Conservation (phyloP, 2,329 filamentous ascomycete genomes). For the Penicillium occitanis region DNA sequence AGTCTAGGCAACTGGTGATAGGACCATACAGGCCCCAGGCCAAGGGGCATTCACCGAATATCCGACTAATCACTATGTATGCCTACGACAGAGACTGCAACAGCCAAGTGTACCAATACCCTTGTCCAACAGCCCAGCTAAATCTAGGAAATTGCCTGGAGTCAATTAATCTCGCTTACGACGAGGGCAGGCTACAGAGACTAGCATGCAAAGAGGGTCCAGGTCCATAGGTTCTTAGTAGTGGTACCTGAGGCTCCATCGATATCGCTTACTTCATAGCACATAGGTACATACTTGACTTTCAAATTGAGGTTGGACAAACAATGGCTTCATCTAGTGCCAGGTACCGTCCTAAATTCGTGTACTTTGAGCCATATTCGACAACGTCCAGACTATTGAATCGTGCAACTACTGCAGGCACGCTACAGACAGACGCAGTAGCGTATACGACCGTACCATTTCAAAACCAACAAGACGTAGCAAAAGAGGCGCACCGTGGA, state of each 20-base stretch:
- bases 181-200: not conserved
- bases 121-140: not conserved
- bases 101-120: not conserved
- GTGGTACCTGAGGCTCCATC: not conserved
- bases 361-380: not conserved
- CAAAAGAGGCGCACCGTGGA: not conserved
- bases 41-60: conserved; percentile 5
- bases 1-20: not conserved
- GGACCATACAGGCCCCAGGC: not conserved
- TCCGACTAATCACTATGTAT: not conserved
- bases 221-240: not conserved
- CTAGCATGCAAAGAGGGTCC: conserved; percentile 6
- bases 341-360: not conserved
- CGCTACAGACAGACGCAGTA: not conserved
- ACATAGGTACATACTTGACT: not conserved
- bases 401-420: not conserved
- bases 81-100: not conserved
- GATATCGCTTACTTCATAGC: not conserved
- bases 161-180: not conserved
- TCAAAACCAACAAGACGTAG: not conserved
- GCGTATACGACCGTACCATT: conserved; percentile 16
- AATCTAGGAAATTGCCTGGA: not conserved
- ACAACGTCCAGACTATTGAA: not conserved
- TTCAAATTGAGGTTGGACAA: not conserved
- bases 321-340: not conserved